Percentiles rank a stretch among this genome's conserved stretches.
phyloP scores from a whole-genome alignment of 78 protist genomes.

The Dictyostelium purpureum region DNA sequence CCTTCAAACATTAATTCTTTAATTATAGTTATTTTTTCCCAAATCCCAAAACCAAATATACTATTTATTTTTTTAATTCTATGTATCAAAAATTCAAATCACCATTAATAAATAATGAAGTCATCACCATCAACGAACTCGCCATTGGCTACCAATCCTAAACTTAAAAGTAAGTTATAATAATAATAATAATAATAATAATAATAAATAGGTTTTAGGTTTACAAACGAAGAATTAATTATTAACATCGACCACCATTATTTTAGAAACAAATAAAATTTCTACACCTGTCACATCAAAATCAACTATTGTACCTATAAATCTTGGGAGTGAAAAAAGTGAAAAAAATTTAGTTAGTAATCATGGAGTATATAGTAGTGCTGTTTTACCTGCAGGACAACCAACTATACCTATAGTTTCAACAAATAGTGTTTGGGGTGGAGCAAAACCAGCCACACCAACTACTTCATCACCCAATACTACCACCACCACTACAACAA shows the following conservation, averaged over 20 bases:
- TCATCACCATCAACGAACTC: constrained; percentile 64
- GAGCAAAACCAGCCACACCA: constrained; percentile 19
- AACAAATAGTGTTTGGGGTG: constrained; percentile 59
- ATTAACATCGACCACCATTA: background rate
- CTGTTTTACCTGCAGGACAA: background rate
- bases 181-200: background rate
- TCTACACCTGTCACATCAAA: constrained; percentile 11
- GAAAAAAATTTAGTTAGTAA: background rate
- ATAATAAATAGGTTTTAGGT: too few species aligned
- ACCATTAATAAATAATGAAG: too few species aligned
- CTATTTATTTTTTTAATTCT: too few species aligned
- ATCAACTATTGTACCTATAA: constrained; percentile 38
- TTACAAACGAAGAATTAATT: background rate
- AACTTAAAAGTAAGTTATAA: background rate
- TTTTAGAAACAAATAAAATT: constrained; percentile 45
- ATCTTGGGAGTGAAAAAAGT: constrained; percentile 53
- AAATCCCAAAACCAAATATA: too few species aligned
- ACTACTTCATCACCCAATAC: background rate
- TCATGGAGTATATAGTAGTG: background rate
- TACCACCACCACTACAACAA: background rate
- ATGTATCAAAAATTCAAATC: constrained; percentile 3
- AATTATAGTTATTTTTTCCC: too few species aligned
- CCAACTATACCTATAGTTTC: background rate
- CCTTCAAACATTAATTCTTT: too few species aligned
- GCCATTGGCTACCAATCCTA: constrained; percentile 12